Percentiles rank a stretch among this genome's conserved stretches.
Evolutionary conservation across 805 yeast species (phyloP).

Genomic region (Saccharomycopsis oosterbeekiorum): DNA sequence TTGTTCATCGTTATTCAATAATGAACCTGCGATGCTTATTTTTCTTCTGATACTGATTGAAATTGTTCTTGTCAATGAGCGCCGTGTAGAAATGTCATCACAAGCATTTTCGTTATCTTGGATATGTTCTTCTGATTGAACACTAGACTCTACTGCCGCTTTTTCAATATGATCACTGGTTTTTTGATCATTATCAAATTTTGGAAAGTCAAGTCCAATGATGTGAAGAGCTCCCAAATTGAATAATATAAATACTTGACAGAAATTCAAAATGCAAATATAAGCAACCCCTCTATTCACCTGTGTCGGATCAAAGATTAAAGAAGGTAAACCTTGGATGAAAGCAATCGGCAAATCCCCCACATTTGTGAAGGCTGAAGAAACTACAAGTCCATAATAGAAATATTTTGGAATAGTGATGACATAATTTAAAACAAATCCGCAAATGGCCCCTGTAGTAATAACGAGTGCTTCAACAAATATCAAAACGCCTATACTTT

Average conservation of each 20-base stretch:
- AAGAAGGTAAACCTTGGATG: conserved; percentile 31
- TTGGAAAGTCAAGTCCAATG: conserved; percentile 29
- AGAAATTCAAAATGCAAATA: conserved; percentile 36
- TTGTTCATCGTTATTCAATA: not conserved
- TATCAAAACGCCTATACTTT: conserved; percentile 39
- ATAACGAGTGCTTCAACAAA: conserved; percentile 23
- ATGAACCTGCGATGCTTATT: not conserved
- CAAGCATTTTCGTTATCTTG: not conserved
- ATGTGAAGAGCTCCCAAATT: conserved; percentile 32
- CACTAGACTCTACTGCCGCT: too few relatives aligned
- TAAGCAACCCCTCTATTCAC: conserved; percentile 42
- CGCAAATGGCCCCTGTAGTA: conserved; percentile 24
- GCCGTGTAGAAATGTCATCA: not conserved
- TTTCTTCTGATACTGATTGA: not conserved
- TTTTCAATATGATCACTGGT: not conserved
- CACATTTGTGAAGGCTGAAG: conserved; percentile 41
- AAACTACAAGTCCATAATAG: conserved; percentile 39
- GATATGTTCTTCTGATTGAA: not conserved
- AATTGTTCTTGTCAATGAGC: not conserved
- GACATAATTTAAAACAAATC: conserved; percentile 25
- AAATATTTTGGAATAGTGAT: conserved; percentile 35
- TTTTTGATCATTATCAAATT: not conserved
- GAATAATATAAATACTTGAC: conserved; percentile 34
- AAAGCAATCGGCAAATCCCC: conserved; percentile 47
- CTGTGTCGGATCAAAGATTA: conserved; percentile 29